A percentile compares a stretch with the other conserved stretches of the same genome.
Evolutionary conservation across 257 asterid species (phyloP).

Genomic region (Vinca minor): DNA sequence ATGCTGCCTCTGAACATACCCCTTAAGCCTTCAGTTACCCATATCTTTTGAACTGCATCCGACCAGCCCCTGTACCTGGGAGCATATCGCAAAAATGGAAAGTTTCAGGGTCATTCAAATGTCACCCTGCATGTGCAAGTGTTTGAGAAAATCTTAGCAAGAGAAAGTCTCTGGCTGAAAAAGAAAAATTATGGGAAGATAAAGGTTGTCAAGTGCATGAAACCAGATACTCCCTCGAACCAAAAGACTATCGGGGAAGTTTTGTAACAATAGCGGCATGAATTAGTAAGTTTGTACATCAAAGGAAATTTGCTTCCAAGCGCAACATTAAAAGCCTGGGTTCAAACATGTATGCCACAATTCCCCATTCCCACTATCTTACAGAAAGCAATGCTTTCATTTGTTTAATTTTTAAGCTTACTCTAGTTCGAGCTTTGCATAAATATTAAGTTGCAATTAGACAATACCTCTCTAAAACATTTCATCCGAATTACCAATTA

Average conservation of each 20-base stretch:
- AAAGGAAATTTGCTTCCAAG: background rate
- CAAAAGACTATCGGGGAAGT: background rate
- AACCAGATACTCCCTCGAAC: background rate
- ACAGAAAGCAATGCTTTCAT: background rate
- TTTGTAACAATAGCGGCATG: background rate
- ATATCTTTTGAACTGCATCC: conserved; percentile 56
- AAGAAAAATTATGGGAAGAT: background rate
- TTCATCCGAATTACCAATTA: background rate
- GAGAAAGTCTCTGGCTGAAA: background rate
- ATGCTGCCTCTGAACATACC: conserved; percentile 75
- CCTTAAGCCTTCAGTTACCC: conserved; percentile 53
- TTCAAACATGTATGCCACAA: background rate
- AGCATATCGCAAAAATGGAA: conserved; percentile 1
- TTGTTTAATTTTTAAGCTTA: background rate
- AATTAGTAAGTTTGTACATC: background rate
- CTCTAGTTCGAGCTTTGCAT: conserved; percentile 1
- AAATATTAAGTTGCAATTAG: background rate
- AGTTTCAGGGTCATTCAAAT: background rate
- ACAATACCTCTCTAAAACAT: background rate
- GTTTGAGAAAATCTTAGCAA: background rate
- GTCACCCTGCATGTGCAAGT: background rate
- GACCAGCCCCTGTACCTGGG: conserved; percentile 69
- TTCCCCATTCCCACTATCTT: background rate
- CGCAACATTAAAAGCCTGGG: background rate
- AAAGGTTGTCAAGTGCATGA: background rate